These are phyloP conservation scores for Moesziomyces aphidis DNA, from an alignment of 1,284 basidiomycete genomes.

Conservation along the genomic window DNA sequence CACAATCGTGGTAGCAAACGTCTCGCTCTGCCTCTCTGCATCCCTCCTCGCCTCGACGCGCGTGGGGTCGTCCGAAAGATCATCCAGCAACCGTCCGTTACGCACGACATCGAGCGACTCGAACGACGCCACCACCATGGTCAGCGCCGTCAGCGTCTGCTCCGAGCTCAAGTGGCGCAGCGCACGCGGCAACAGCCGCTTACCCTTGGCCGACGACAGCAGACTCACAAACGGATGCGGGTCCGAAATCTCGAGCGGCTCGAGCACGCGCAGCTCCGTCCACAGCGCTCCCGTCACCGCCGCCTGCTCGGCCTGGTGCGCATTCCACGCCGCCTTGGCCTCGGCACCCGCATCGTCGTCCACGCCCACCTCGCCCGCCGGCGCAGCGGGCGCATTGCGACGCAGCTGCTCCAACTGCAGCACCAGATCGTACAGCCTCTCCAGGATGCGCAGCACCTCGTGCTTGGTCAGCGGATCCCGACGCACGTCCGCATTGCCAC, in stretches of 20 bases:
- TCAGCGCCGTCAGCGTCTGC: constrained; percentile 86
- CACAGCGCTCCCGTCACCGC: constrained; percentile 73
- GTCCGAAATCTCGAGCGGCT: constrained; percentile 91
- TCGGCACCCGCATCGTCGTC: constrained; percentile 65
- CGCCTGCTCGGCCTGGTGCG: constrained; percentile 48
- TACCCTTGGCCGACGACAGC: constrained; percentile 89
- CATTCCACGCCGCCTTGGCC: constrained; percentile 23
- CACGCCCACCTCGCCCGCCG: constrained; percentile 58
- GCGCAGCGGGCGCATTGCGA: constrained; percentile 77
- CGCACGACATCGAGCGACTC: constrained; percentile 79
- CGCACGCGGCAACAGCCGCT: constrained; percentile 88
- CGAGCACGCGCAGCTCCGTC: constrained; percentile 84
- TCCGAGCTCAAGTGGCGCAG: constrained; percentile 84
- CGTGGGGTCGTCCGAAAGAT: constrained; percentile 28
- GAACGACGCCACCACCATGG: constrained; percentile 93
- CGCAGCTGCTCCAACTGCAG: constrained; percentile 87
- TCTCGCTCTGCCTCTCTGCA: constrained; percentile 86
- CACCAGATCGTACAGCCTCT: constrained; percentile 86
- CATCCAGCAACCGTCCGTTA: constrained; percentile 33
- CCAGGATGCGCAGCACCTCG: constrained; percentile 82
- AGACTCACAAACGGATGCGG: constrained; percentile 98
- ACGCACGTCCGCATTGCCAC: constrained; percentile 71
- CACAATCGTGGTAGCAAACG: constrained; percentile 85
- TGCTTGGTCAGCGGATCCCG: constrained; percentile 76
- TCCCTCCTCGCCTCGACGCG: constrained; percentile 70